phyloP scores from a whole-genome alignment of 495 filamentous ascomycete species.

The Sphaerosporella brunnea region DNA sequence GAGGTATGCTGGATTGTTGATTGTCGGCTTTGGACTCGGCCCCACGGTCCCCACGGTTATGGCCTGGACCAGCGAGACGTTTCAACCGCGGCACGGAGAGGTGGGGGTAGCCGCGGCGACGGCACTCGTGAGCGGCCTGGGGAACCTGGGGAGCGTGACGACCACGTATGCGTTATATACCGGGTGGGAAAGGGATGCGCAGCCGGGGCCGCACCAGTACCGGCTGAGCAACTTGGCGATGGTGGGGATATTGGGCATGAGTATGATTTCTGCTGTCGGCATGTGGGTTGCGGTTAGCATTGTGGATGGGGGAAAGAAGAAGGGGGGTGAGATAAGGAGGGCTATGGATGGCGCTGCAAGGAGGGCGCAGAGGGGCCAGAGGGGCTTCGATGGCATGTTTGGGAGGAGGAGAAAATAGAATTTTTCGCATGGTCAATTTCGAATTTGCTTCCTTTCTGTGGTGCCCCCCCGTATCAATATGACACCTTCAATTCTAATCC shows the following conservation, averaged over 20 bases:
- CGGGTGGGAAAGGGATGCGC: slow-evolving; percentile 60
- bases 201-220: slow-evolving; percentile 50
- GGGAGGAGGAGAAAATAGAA: too few species aligned
- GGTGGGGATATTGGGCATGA: slow-evolving; percentile 65
- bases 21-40: slow-evolving; percentile 80
- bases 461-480: too few species aligned
- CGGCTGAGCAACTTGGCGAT: slow-evolving; percentile 71
- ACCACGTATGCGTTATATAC: slow-evolving; percentile 82
- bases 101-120: slow-evolving; percentile 81
- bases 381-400: too few species aligned
- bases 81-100: slow-evolving; percentile 75
- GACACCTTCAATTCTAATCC: too few species aligned
- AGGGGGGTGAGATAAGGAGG: not conserved
- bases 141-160: slow-evolving; percentile 67
- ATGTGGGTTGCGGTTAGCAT: slow-evolving; percentile 33
- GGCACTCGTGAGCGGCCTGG: slow-evolving; percentile 68
- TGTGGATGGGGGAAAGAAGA: not conserved
- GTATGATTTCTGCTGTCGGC: slow-evolving; percentile 48
- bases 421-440: too few species aligned
- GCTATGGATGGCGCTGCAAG: not conserved
- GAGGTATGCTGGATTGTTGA: slow-evolving; percentile 70
- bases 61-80: slow-evolving; percentile 84
- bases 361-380: not conserved
- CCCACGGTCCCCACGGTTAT: slow-evolving; percentile 85
- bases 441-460: too few species aligned